phyloP scores from a whole-genome alignment of 371 early-diverging fungal genomes.

The Homolaphlyctis polyrhiza region DNA sequence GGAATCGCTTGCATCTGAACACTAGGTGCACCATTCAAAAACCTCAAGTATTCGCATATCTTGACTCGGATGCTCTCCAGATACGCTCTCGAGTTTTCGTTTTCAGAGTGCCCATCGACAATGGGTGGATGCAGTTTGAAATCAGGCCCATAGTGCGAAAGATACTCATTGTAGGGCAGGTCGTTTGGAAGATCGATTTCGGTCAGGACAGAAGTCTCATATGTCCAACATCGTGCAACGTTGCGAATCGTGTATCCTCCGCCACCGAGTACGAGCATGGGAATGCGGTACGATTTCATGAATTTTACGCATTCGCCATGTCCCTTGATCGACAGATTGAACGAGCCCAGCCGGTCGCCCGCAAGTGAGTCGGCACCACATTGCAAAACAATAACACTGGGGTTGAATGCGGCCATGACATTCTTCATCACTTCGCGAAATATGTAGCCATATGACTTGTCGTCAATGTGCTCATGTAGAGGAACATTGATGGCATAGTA shows the following conservation, averaged over 20 bases:
- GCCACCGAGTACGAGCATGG: constrained; percentile 61
- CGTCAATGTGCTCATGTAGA: constrained; percentile 67
- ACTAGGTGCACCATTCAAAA: constrained; percentile 88
- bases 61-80: constrained; percentile 70
- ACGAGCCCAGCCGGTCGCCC: constrained; percentile 68
- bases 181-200: constrained; percentile 34
- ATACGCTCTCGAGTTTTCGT: constrained; percentile 85
- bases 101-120: constrained; percentile 56
- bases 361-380: constrained; percentile 80
- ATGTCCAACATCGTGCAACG: constrained; percentile 77
- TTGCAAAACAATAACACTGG: constrained; percentile 79
- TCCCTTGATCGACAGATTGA: constrained; percentile 57
- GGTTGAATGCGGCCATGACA: constrained; percentile 46
- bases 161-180: constrained; percentile 64
- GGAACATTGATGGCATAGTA: constrained; percentile 79
- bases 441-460: constrained; percentile 57
- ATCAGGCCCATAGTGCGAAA: constrained; percentile 61
- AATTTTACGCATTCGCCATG: constrained; percentile 52
- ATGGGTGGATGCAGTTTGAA: constrained; percentile 42
- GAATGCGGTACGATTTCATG: constrained; percentile 42
- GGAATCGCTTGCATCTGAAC: constrained; percentile 87
- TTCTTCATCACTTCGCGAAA: constrained; percentile 59
- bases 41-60: constrained; percentile 88
- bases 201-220: constrained; percentile 41
- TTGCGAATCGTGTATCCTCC: constrained; percentile 83